phyloP scores from a whole-genome alignment of 139 green algal species.

The Tetradesmus obliquus region DNA sequence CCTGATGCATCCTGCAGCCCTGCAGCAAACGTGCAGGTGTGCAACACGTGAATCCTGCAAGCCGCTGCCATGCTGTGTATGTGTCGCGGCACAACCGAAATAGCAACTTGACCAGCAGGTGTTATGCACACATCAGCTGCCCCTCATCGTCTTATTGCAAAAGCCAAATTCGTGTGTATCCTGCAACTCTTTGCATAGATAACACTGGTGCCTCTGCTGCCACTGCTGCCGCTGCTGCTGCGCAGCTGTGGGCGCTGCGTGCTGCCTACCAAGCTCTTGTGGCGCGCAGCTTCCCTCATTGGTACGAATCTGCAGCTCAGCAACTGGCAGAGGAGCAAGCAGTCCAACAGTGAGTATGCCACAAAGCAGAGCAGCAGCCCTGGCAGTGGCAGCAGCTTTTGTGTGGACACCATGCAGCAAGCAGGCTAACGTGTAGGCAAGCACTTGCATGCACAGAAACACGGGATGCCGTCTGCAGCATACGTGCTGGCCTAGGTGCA shows the following conservation, averaged over 20 bases:
- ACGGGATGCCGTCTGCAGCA: background rate
- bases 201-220: background rate
- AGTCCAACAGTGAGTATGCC: background rate
- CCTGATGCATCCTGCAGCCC: background rate
- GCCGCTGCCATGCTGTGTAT: background rate
- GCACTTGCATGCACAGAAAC: background rate
- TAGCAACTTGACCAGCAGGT: background rate
- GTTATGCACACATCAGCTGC: background rate
- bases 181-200: too few species aligned
- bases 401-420: background rate
- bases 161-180: too few species aligned
- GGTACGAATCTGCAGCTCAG: background rate
- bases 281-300: background rate
- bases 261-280: slow-evolving; percentile 13
- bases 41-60: background rate
- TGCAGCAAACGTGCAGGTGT: slow-evolving; percentile 26
- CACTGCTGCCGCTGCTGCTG: background rate
- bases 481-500: background rate
- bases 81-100: background rate
- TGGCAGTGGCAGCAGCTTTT: background rate
- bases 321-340: background rate
- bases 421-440: background rate
- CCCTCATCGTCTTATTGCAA: background rate
- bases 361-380: too few species aligned
- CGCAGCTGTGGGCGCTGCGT: slow-evolving; percentile 26